Percentiles rank a stretch among this genome's conserved stretches.
phyloP scores from a whole-genome alignment of 1,284 basidiomycete genomes.

The Athelia sp. region DNA sequence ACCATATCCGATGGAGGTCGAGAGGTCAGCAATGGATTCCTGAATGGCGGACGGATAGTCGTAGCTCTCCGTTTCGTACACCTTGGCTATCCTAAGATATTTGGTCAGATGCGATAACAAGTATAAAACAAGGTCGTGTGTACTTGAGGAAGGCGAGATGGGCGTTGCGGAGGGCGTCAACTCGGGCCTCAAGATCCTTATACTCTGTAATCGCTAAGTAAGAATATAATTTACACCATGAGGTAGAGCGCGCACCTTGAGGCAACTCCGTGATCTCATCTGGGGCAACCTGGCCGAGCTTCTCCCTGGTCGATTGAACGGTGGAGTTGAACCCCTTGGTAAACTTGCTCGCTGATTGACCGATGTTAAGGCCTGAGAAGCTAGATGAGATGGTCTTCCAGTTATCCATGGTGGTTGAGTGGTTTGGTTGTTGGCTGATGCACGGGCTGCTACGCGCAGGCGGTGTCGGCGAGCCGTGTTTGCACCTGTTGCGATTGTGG shows the following conservation, averaged over 20 bases:
- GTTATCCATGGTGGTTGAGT: slow-evolving; percentile 55
- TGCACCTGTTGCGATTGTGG: background rate
- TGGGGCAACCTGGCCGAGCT: slow-evolving; percentile 82
- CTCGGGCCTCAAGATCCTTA: slow-evolving; percentile 90
- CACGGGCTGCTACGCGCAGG: background rate
- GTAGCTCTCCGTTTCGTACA: slow-evolving; percentile 83
- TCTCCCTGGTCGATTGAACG: slow-evolving; percentile 87
- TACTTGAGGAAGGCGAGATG: slow-evolving; percentile 82
- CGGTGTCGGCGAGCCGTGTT: background rate
- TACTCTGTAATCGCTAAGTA: slow-evolving; percentile 64
- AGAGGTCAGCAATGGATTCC: slow-evolving; percentile 69
- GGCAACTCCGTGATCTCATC: slow-evolving; percentile 95
- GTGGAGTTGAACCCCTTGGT: slow-evolving; percentile 83
- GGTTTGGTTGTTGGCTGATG: background rate
- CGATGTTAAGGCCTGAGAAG: slow-evolving; percentile 56
- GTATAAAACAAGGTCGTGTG: slow-evolving; percentile 14
- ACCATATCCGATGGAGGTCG: slow-evolving; percentile 70
- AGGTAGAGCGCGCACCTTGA: slow-evolving; percentile 46
- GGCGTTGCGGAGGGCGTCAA: slow-evolving; percentile 84
- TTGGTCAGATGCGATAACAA: slow-evolving; percentile 1
- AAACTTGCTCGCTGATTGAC: slow-evolving; percentile 67
- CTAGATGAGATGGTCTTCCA: slow-evolving; percentile 68
- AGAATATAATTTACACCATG: background rate
- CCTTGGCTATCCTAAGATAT: slow-evolving; percentile 66
- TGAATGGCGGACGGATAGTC: slow-evolving; percentile 83